Conservation (phyloP, 2,329 filamentous ascomycete species). For the Teratosphaeria viscida region DNA sequence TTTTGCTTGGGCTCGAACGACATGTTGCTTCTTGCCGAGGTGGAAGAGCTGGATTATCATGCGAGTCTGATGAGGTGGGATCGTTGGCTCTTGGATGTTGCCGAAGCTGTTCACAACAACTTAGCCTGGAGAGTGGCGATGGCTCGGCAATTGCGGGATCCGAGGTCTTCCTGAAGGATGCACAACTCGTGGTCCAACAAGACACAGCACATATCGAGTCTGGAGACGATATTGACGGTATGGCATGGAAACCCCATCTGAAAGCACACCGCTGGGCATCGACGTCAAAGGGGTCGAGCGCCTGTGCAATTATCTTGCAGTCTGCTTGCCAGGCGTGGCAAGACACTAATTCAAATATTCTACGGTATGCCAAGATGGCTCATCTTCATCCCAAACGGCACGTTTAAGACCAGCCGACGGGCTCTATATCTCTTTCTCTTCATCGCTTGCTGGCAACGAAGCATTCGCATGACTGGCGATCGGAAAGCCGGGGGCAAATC, state of each 20-base stretch:
- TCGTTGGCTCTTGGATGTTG: not conserved
- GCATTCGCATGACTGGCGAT: constrained; percentile 6
- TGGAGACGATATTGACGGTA: too few species aligned
- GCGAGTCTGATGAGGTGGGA: not conserved
- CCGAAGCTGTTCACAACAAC: not conserved
- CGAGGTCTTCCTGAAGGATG: too few species aligned
- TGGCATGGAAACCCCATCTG: too few species aligned
- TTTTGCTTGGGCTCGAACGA: constrained; percentile 67
- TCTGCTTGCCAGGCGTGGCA: too few species aligned
- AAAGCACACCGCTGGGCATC: too few species aligned
- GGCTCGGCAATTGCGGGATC: not conserved
- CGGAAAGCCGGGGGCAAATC: constrained; percentile 8
- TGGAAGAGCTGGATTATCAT: not conserved
- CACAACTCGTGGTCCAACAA: too few species aligned
- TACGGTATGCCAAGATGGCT: not conserved
- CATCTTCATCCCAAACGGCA: not conserved
- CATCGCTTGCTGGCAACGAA: constrained; percentile 3
- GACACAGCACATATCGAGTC: too few species aligned
- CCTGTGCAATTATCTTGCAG: too few species aligned
- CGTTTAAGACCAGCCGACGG: not conserved
- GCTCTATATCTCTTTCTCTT: constrained; percentile 5
- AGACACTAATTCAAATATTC: not conserved
- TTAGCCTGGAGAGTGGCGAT: not conserved
- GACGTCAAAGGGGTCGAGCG: too few species aligned
- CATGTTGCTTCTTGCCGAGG: constrained; percentile 10